Base-by-base conservation (phyloP, 306 rosid genomes). In the Quercus variabilis region DNA sequence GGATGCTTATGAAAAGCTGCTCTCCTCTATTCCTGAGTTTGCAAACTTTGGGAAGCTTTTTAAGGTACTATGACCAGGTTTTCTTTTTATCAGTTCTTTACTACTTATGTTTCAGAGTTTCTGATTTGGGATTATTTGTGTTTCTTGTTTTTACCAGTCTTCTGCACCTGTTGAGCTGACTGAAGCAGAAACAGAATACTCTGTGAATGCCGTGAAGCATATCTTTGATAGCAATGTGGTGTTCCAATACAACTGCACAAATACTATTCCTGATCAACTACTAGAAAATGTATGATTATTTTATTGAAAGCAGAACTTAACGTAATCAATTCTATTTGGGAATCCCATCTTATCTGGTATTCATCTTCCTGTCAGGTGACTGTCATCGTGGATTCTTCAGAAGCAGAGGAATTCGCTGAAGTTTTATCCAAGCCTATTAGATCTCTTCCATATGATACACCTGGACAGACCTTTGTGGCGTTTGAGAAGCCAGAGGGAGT, bases 231-330 rank as follows among this genome's bases (percentile, higher is more conserved):
- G 86, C 33, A 97, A 95, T 86, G 87, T 95, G 55, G 96, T 93
- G 86, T 90, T 95, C 90, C 99, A 95, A 86, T 95, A 88, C 89
- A 95, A 93, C 93, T 90, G 97, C 94, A 95, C 93, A 78, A 95
- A 93, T 84, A 95, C 99, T 6, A 95, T 95, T 82, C 99, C 94
- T 0, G 99, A 93, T 81, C 99, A 95, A 88, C 84, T 91, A 77
- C 90, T 95, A 86, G 97, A 95, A 89, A 84, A 91, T 82, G 98
- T 95, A 93, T 33, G 79, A 33, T 79, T 41, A 12, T 49, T 69
- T 69, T 76, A 75, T 70, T 25, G 73, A 62, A 55, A 69, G 73
- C 25, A 55, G 21, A 63, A 55, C 55, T 74, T 81, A 35, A 35
- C 55, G 35, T 55, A 68, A 46, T 41, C 26, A 63, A 20, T 82